phyloP scores from a whole-genome alignment of 1,284 basidiomycete species.

The Fomes fomentarius region DNA sequence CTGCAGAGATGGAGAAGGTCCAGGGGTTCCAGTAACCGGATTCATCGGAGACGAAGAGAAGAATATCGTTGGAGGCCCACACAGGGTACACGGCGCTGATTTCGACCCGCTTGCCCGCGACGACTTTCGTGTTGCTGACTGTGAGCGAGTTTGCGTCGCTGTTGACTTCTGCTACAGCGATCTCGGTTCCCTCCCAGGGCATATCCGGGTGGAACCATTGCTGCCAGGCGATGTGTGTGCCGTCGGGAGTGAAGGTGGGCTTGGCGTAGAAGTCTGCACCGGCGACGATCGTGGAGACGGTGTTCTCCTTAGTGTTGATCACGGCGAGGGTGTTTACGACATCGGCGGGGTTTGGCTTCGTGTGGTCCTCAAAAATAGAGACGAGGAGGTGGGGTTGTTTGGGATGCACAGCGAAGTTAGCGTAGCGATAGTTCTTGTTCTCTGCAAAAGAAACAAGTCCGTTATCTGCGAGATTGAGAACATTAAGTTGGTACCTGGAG shows the following conservation, averaged over 20 bases:
- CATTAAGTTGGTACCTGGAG: slow-evolving; percentile 50
- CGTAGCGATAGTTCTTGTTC: slow-evolving; percentile 59
- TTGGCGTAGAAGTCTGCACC: slow-evolving; percentile 71
- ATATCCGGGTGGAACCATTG: slow-evolving; percentile 82
- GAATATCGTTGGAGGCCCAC: slow-evolving; percentile 60
- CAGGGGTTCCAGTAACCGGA: slow-evolving; percentile 77
- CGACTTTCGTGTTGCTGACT: slow-evolving; percentile 37
- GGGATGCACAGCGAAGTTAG: slow-evolving; percentile 54
- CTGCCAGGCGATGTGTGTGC: slow-evolving; percentile 66
- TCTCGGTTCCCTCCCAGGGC: slow-evolving; percentile 77
- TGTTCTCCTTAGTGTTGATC: slow-evolving; percentile 50
- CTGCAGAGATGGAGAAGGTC: slow-evolving; percentile 44
- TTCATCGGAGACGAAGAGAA: slow-evolving; percentile 72
- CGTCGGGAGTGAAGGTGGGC: slow-evolving; percentile 71
- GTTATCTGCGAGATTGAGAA: not conserved
- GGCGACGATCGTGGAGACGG: slow-evolving; percentile 46
- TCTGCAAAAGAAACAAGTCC: slow-evolving; percentile 33
- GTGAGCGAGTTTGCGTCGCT: slow-evolving; percentile 29
- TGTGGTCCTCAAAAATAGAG: slow-evolving; percentile 71
- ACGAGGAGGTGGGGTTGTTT: slow-evolving; percentile 49
- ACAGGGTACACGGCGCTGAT: slow-evolving; percentile 56
- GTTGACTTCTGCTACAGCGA: slow-evolving; percentile 54
- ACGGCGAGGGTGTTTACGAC: slow-evolving; percentile 62
- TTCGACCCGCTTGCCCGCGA: slow-evolving; percentile 52
- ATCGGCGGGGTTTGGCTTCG: slow-evolving; percentile 53